Percentiles rank a stretch among this genome's conserved stretches.
phyloP scores from a whole-genome alignment of 1,284 basidiomycete genomes.

The Mycena sp. region DNA sequence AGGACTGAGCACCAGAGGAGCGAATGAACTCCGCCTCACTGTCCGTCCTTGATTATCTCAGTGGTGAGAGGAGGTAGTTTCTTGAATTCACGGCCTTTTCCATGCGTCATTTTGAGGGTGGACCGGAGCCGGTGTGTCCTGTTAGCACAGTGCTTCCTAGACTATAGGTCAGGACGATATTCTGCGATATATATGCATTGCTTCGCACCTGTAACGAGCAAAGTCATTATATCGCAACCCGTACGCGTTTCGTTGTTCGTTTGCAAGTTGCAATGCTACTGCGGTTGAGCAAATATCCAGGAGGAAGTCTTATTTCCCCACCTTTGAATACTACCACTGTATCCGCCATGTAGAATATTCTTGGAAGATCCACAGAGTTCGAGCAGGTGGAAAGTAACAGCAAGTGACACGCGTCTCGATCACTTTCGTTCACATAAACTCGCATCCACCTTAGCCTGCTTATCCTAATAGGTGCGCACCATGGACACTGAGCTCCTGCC shows the following conservation, averaged over 20 bases:
- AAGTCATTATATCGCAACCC: conserved; percentile 92
- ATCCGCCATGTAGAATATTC: conserved; percentile 42
- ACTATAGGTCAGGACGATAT: not conserved
- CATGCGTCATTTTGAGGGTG: conserved; percentile 86
- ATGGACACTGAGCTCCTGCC: conserved; percentile 62
- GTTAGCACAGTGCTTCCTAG: conserved; percentile 90
- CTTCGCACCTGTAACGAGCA: conserved; percentile 76
- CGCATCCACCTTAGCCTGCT: not conserved
- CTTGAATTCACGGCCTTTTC: conserved; percentile 91
- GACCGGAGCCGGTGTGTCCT: conserved; percentile 90
- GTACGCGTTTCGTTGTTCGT: conserved; percentile 91
- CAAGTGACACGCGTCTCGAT: conserved; percentile 24
- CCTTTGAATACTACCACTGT: conserved; percentile 48
- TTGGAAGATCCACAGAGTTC: conserved; percentile 32
- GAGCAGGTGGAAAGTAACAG: conserved; percentile 20
- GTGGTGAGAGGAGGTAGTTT: conserved; percentile 72
- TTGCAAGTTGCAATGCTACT: conserved; percentile 82
- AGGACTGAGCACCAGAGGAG: not conserved
- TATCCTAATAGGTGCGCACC: not conserved
- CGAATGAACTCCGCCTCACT: conserved; percentile 63
- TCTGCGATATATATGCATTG: not conserved
- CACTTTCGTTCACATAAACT: not conserved
- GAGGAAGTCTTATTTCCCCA: conserved; percentile 25
- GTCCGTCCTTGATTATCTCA: conserved; percentile 78
- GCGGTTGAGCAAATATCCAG: not conserved